Conservation (phyloP, 441 rosid genomes). For the Dalechampia spathulata region DNA sequence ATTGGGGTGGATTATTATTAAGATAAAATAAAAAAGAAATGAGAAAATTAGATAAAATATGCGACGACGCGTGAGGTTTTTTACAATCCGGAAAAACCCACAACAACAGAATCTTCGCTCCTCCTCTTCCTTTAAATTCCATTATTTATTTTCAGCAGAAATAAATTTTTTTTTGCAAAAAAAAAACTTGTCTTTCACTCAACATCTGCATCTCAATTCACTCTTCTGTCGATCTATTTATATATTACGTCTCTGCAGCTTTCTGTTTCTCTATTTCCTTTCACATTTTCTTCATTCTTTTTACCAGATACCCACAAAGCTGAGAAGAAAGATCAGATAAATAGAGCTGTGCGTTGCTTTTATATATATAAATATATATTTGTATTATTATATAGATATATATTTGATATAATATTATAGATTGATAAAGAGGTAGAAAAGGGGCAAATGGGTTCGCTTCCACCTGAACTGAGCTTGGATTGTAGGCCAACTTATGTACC, state of each 20-base stretch:
- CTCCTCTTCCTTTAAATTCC: neutral
- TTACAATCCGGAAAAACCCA: conserved; percentile 3
- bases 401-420: too few species aligned
- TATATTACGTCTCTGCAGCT: conserved; percentile 27
- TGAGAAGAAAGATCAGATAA: neutral
- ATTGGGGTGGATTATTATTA: too few species aligned
- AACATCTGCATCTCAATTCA: neutral
- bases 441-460: conserved; percentile 43
- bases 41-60: conserved; percentile 27
- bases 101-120: conserved; percentile 28
- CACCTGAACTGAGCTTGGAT: conserved; percentile 67
- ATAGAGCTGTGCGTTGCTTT: too few species aligned
- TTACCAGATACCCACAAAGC: neutral
- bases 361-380: too few species aligned
- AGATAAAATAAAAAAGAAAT: too few species aligned
- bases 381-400: too few species aligned
- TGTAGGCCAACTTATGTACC: conserved; percentile 44
- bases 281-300: conserved; percentile 3
- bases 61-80: conserved; percentile 51
- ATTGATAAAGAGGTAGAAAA: neutral
- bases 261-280: conserved; percentile 17
- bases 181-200: conserved; percentile 11
- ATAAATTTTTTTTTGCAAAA: neutral
- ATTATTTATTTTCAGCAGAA: neutral
- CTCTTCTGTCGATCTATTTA: conserved; percentile 19